These are phyloP conservation scores for Brachypodium distachyon DNA, from an alignment of 202 grass and related monocot species.

Conservation along the genomic window DNA sequence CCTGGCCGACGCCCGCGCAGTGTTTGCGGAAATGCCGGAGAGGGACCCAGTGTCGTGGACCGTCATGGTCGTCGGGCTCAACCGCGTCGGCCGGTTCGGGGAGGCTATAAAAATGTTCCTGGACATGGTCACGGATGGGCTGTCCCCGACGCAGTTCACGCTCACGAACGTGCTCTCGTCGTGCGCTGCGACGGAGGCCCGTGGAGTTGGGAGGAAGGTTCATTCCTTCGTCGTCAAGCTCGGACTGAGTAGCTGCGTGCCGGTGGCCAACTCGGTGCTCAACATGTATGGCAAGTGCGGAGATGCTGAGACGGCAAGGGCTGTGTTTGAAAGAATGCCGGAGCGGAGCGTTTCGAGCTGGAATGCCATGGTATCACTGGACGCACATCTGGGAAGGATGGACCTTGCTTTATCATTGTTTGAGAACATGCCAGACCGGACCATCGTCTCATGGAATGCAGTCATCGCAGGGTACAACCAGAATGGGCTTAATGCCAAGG, in stretches of 20 bases:
- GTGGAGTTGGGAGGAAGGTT: conserved; percentile 31
- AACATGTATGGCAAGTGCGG: conserved; percentile 87
- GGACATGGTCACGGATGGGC: conserved; percentile 41
- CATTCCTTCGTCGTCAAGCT: conserved; percentile 76
- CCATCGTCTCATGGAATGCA: conserved; percentile 68
- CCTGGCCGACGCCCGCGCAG: conserved; percentile 9
- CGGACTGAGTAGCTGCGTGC: conserved; percentile 43
- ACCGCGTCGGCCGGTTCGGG: conserved; percentile 31
- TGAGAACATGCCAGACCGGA: conserved; percentile 53
- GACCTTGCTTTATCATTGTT: conserved; percentile 50
- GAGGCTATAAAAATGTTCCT: conserved; percentile 39
- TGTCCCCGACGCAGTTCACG: conserved; percentile 45
- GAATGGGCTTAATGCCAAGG: conserved; percentile 46
- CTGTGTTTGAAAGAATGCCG: conserved; percentile 57
- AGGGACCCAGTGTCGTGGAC: conserved; percentile 65
- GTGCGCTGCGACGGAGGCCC: conserved; percentile 19
- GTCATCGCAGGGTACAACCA: conserved; percentile 70
- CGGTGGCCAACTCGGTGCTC: conserved; percentile 58
- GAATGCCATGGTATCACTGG: conserved; percentile 69
- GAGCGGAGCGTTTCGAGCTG: conserved; percentile 51
- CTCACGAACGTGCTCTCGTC: conserved; percentile 66
- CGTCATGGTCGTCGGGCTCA: conserved; percentile 51
- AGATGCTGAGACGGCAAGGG: conserved; percentile 31
- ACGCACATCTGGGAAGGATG: conserved; percentile 51
- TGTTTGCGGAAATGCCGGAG: conserved; percentile 68